phyloP scores from a whole-genome alignment of 2,329 filamentous ascomycete genomes.

The Polychaeton citri region DNA sequence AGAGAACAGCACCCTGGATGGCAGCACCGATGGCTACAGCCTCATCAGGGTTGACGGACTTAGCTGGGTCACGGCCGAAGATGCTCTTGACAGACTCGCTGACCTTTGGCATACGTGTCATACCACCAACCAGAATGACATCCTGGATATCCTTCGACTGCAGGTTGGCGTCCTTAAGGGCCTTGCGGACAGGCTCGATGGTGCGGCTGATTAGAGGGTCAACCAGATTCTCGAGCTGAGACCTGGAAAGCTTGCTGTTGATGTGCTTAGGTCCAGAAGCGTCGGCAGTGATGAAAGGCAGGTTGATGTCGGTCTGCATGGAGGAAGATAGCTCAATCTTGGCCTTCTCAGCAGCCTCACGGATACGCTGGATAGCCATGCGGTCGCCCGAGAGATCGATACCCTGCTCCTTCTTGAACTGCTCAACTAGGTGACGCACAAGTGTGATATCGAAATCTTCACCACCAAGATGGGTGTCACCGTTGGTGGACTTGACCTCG shows the following conservation, averaged over 20 bases:
- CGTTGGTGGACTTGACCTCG: conserved; percentile 98
- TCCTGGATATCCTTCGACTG: conserved; percentile 91
- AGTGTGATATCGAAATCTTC: conserved; percentile 96
- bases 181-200: conserved; percentile 88
- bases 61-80: conserved; percentile 91
- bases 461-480: conserved; percentile 95
- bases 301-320: conserved; percentile 91
- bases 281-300: conserved; percentile 96
- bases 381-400: conserved; percentile 84
- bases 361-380: conserved; percentile 98
- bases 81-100: conserved; percentile 90
- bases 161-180: conserved; percentile 86
- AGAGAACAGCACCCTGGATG: conserved; percentile 91
- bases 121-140: conserved; percentile 94
- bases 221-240: conserved; percentile 87
- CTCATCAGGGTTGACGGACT: conserved; percentile 97
- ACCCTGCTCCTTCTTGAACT: conserved; percentile 92
- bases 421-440: conserved; percentile 81
- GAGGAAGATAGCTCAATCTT: conserved; percentile 98
- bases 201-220: conserved; percentile 78
- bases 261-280: conserved; percentile 96
- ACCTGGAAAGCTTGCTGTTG: conserved; percentile 82
- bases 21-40: conserved; percentile 95
- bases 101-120: conserved; percentile 99
- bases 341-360: conserved; percentile 96